Percentiles rank a stretch among this genome's conserved stretches.
Evolutionary conservation across 371 early-diverging fungal genomes (phyloP).

Genomic region (Circinella umbellata): DNA sequence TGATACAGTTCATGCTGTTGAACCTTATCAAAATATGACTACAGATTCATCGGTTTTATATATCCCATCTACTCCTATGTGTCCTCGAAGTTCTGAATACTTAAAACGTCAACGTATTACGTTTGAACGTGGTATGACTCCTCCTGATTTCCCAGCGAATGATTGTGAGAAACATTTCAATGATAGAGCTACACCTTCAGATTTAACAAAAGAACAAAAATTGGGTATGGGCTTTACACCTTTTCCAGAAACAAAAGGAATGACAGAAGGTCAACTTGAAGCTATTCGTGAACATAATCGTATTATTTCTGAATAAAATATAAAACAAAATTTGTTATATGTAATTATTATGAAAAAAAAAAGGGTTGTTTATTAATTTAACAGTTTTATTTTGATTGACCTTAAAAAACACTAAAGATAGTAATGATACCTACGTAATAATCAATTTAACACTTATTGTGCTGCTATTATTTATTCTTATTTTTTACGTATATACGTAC

Average conservation of each 20-base stretch:
- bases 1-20: slow-evolving; percentile 48
- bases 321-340: too few species aligned
- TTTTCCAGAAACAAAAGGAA: slow-evolving; percentile 12
- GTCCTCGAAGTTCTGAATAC: slow-evolving; percentile 36
- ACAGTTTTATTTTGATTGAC: too few species aligned
- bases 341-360: too few species aligned
- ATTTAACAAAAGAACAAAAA: slow-evolving; percentile 19
- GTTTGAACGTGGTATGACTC: slow-evolving; percentile 40
- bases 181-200: slow-evolving; percentile 30
- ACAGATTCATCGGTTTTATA: slow-evolving; percentile 46
- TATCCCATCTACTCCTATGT: slow-evolving; percentile 44
- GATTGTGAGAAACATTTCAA: slow-evolving; percentile 33
- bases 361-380: too few species aligned
- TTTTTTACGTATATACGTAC: too few species aligned
- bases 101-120: slow-evolving; percentile 29
- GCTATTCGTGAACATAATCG: slow-evolving; percentile 32
- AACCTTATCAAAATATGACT: slow-evolving; percentile 30
- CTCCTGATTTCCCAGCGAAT: slow-evolving; percentile 50
- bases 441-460: too few species aligned
- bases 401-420: too few species aligned
- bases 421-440: too few species aligned
- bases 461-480: too few species aligned
- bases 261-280: slow-evolving; percentile 32
- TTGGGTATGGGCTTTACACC: slow-evolving; percentile 37
- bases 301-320: slow-evolving; percentile 9